phyloP scores from a whole-genome alignment of 164 flowering plant genomes.

The Berberis vulgaris region DNA sequence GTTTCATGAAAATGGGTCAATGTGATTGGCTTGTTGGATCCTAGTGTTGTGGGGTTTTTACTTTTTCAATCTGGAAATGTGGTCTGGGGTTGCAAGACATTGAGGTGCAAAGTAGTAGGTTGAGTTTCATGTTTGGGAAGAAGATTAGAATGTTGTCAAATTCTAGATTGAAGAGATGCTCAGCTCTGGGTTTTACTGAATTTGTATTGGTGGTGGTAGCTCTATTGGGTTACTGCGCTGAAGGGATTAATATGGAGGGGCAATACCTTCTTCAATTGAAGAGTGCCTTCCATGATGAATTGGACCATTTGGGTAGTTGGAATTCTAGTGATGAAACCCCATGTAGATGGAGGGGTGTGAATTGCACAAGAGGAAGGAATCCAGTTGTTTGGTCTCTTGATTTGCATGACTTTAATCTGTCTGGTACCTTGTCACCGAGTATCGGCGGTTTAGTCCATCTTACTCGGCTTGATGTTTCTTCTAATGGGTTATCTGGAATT shows the following conservation, averaged over 20 bases:
- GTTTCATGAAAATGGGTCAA: no score
- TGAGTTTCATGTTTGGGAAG: not conserved
- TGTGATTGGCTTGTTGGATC: not conserved
- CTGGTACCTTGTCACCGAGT: slow-evolving; percentile 56
- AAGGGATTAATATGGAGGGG: slow-evolving; percentile 63
- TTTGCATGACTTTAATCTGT: slow-evolving; percentile 57
- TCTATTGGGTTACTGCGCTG: slow-evolving; percentile 24
- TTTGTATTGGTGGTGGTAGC: slow-evolving; percentile 15
- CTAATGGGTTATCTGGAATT: slow-evolving; percentile 41
- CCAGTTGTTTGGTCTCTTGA: slow-evolving; percentile 51
- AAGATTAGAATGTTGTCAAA: slow-evolving; percentile 24
- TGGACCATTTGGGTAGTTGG: slow-evolving; percentile 45
- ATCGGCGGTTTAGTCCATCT: slow-evolving; percentile 52
- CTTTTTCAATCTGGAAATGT: slow-evolving; percentile 2
- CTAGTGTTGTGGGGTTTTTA: not conserved
- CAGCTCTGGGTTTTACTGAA: slow-evolving; percentile 18
- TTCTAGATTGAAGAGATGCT: slow-evolving; percentile 14
- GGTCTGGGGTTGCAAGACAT: not conserved
- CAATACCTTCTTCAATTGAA: slow-evolving; percentile 51
- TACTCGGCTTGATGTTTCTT: slow-evolving; percentile 44
- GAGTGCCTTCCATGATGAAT: slow-evolving; percentile 35
- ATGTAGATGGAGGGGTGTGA: slow-evolving; percentile 75
- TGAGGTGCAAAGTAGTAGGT: not conserved
- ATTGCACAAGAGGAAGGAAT: slow-evolving; percentile 34
- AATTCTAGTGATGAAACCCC: slow-evolving; percentile 53